phyloP scores from a whole-genome alignment of 2,329 filamentous ascomycete genomes.

The Aureobasidium sp. region DNA sequence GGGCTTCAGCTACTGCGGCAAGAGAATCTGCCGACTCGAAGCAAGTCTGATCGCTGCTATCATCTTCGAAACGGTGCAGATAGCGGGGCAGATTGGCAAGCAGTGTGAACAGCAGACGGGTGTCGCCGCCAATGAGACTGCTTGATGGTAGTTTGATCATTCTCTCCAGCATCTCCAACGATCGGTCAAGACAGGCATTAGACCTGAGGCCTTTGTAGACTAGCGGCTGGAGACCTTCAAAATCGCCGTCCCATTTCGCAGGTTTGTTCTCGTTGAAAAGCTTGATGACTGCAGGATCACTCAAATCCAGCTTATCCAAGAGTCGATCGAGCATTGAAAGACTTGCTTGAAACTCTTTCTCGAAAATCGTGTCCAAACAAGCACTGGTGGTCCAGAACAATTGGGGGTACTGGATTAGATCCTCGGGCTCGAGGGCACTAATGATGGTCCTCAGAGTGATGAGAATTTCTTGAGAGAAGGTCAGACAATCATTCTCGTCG shows the following conservation, averaged over 20 bases:
- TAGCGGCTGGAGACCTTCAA: conserved; percentile 77
- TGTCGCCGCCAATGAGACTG: conserved; percentile 72
- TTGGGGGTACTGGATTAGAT: conserved; percentile 84
- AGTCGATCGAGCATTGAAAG: conserved; percentile 86
- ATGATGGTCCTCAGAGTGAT: conserved; percentile 92
- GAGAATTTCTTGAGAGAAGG: conserved; percentile 95
- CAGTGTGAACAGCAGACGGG: conserved; percentile 75
- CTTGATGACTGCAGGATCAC: conserved; percentile 59
- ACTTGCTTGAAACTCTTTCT: conserved; percentile 86
- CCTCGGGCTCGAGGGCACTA: conserved; percentile 68
- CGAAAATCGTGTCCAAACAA: conserved; percentile 93
- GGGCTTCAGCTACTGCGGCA: conserved; percentile 63
- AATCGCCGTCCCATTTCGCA: conserved; percentile 77
- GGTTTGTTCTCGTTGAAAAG: conserved; percentile 73
- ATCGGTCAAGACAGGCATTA: conserved; percentile 70
- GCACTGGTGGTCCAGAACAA: conserved; percentile 97
- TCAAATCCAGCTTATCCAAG: conserved; percentile 75
- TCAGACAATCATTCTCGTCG: conserved; percentile 85
- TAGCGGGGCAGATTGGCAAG: conserved; percentile 88
- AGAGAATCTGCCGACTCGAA: conserved; percentile 62
- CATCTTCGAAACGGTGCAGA: conserved; percentile 66
- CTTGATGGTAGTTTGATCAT: conserved; percentile 74
- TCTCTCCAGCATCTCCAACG: conserved; percentile 69
- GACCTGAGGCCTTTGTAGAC: conserved; percentile 91
- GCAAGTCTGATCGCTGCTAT: conserved; percentile 37